Conservation (phyloP, 768 basidiomycete genomes). For the Collybia sp. region DNA sequence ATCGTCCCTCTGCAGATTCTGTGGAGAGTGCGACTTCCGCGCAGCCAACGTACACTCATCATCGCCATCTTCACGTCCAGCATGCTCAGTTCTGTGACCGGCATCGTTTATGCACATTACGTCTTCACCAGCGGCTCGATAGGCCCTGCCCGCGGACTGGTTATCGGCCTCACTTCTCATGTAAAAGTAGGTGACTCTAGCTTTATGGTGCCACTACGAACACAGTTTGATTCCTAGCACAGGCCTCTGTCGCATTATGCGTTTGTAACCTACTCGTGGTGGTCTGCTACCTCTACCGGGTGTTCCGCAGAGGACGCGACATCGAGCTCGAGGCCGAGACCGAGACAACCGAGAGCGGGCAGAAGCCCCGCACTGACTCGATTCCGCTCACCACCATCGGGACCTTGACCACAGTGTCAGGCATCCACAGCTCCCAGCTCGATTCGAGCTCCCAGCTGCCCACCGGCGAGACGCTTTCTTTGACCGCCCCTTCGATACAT, state of each 20-base stretch:
- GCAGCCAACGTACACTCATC: conserved; percentile 13
- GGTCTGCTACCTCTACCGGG: conserved; percentile 18
- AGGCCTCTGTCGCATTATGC: conserved; percentile 12
- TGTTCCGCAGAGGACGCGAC: conserved; percentile 13
- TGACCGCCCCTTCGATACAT: no score
- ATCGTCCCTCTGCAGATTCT: conserved; percentile 18
- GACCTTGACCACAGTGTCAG: no score
- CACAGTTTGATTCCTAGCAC: not conserved
- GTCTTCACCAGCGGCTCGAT: conserved; percentile 8
- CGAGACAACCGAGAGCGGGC: no score
- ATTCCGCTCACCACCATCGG: no score
- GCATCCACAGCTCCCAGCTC: no score
- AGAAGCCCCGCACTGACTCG: no score
- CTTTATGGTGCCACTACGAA: not conserved
- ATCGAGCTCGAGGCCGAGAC: conserved; percentile 12
- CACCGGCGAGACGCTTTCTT: no score
- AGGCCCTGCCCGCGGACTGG: not conserved
- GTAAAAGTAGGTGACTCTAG: conserved; percentile 12
- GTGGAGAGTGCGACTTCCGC: conserved; percentile 13
- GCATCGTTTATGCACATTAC: conserved; percentile 12
- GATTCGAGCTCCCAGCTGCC: no score
- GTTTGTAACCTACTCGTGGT: conserved; percentile 18
- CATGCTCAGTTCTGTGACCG: conserved; percentile 11
- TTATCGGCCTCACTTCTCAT: conserved; percentile 5
- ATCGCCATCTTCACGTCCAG: conserved; percentile 17